These are phyloP conservation scores for Neopestalotiopsis sp. DNA, from an alignment of 2,329 filamentous ascomycete species.

Conservation along the genomic window DNA sequence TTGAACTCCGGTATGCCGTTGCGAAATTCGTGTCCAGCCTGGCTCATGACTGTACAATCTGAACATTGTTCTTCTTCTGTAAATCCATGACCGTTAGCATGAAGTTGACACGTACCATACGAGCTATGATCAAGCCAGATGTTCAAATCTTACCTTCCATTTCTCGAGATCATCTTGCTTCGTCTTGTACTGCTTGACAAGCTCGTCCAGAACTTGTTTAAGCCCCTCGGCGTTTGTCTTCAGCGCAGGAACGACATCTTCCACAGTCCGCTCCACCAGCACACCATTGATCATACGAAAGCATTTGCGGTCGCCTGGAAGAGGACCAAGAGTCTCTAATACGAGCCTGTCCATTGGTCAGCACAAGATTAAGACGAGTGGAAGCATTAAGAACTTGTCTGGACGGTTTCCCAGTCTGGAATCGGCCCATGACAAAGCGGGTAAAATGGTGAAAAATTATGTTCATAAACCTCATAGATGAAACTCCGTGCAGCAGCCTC, in stretches of 20 bases:
- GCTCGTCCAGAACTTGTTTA: constrained; percentile 90
- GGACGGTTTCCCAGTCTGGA: background rate
- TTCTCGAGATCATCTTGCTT: constrained; percentile 96
- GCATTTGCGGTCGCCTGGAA: constrained; percentile 88
- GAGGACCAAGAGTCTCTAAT: constrained; percentile 85
- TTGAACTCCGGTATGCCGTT: background rate
- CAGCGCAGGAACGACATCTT: constrained; percentile 88
- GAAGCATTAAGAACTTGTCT: too few species aligned
- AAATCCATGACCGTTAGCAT: constrained; percentile 27
- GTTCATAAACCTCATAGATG: background rate
- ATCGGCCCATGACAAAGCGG: background rate
- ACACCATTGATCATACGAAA: constrained; percentile 99
- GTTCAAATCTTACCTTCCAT: constrained; percentile 78
- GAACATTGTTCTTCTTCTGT: constrained; percentile 89
- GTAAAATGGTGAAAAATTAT: too few species aligned
- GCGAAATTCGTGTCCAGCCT: constrained; percentile 21
- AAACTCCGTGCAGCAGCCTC: background rate
- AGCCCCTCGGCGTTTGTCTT: constrained; percentile 93
- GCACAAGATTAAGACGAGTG: background rate
- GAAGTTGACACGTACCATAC: background rate
- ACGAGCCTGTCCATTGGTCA: constrained; percentile 71
- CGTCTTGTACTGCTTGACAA: constrained; percentile 94
- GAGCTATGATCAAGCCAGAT: constrained; percentile 1
- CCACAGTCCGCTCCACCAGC: constrained; percentile 89
- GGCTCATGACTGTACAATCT: constrained; percentile 77